phyloP scores from a whole-genome alignment of 2,329 filamentous ascomycete genomes.

The Fusarium vanettenii region DNA sequence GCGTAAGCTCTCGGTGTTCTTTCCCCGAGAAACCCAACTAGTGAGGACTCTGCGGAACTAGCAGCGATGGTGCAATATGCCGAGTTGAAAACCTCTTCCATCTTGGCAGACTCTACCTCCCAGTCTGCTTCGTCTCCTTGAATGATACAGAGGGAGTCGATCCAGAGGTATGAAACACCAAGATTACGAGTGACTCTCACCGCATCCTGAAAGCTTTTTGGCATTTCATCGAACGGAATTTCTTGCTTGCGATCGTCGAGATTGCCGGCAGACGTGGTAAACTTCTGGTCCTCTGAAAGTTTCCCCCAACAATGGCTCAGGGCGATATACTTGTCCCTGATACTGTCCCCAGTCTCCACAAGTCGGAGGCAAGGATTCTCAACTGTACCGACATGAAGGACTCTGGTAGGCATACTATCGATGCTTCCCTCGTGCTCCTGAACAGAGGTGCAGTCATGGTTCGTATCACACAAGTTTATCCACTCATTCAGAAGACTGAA shows the following conservation, averaged over 20 bases:
- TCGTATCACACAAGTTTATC: background rate
- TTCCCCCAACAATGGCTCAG: background rate
- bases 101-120: background rate
- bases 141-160: background rate
- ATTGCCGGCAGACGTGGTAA: background rate
- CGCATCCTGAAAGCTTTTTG: background rate
- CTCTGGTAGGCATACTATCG: background rate
- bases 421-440: background rate
- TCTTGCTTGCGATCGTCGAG: background rate
- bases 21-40: background rate
- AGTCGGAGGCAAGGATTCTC: background rate
- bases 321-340: background rate
- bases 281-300: rapidly evolving
- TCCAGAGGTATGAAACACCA: background rate
- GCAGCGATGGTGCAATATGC: background rate
- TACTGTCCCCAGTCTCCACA: background rate
- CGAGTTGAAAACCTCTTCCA: background rate
- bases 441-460: background rate
- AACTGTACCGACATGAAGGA: background rate
- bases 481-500: background rate
- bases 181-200: background rate
- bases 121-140: background rate
- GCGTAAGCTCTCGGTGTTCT: background rate
- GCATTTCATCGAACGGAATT: background rate
- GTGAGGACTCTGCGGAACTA: background rate